Percentiles rank a stretch among this genome's conserved stretches.
phyloP scores from a whole-genome alignment of 371 early-diverging fungal species.

The Rhizopus stolonifer region DNA sequence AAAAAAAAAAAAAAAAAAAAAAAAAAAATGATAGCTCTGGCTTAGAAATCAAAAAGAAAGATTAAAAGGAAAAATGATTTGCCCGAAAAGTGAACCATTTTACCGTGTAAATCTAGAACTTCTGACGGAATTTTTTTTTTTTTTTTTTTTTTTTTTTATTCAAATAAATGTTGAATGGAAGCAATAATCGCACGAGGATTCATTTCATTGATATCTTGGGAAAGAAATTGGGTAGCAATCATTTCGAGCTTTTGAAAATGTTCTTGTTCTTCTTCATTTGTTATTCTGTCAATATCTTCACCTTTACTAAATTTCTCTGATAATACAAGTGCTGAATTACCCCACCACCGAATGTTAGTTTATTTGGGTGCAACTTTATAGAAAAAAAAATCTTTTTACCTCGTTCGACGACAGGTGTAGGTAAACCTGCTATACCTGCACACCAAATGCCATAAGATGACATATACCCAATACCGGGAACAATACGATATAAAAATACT shows the following conservation, averaged over 20 bases:
- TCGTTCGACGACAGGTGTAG: conserved; percentile 39
- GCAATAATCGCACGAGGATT: conserved; percentile 3
- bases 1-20: neutral
- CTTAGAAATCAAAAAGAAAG: no score
- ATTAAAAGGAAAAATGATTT: no score
- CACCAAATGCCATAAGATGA: conserved; percentile 60
- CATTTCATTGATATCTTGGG: conserved; percentile 3
- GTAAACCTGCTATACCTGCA: conserved; percentile 58
- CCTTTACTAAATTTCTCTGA: conserved; percentile 2
- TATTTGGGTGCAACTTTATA: neutral
- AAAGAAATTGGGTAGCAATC: conserved; percentile 2
- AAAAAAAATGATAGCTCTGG: no score
- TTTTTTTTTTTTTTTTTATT: neutral
- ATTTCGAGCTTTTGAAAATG: conserved; percentile 6
- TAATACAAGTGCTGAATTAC: conserved; percentile 10
- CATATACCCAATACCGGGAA: conserved; percentile 20
- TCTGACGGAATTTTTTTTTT: no score
- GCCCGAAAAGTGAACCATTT: no score
- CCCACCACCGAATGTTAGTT: neutral
- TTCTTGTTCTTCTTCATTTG: conserved; percentile 4
- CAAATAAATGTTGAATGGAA: neutral
- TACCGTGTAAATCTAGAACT: no score
- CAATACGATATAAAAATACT: conserved; percentile 56
- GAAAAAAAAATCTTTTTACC: no score
- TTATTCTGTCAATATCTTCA: conserved; percentile 6